These are phyloP conservation scores for Sordariomycetes sp. DNA, from an alignment of 2,329 filamentous ascomycete genomes.

Conservation along the genomic window DNA sequence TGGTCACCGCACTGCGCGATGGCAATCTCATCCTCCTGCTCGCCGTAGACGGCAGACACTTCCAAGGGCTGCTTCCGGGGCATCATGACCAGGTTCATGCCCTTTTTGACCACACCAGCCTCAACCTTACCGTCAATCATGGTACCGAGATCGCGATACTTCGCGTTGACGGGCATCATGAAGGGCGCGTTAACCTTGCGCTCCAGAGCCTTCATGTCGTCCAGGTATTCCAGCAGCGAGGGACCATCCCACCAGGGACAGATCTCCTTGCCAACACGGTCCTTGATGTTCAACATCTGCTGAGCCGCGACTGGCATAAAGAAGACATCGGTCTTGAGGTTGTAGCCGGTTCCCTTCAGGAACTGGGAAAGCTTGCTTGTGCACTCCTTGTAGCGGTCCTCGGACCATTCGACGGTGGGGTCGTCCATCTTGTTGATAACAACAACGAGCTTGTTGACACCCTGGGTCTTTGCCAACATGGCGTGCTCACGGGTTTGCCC, in stretches of 20 bases:
- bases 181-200: slow-evolving; percentile 96
- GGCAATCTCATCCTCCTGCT: slow-evolving; percentile 85
- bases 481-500: slow-evolving; percentile 97
- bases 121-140: slow-evolving; percentile 98
- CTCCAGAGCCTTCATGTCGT: slow-evolving; percentile 84
- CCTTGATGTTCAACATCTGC: slow-evolving; percentile 77
- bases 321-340: slow-evolving; percentile 82
- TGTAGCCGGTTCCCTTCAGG: slow-evolving; percentile 88
- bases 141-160: slow-evolving; percentile 95
- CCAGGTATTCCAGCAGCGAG: slow-evolving; percentile 90
- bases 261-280: slow-evolving; percentile 67
- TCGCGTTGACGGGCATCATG: slow-evolving; percentile 97
- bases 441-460: slow-evolving; percentile 92
- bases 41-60: slow-evolving; percentile 80
- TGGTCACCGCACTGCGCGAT: slow-evolving; percentile 88
- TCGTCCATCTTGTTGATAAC: slow-evolving; percentile 99
- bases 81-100: slow-evolving; percentile 83
- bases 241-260: slow-evolving; percentile 83
- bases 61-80: slow-evolving; percentile 78
- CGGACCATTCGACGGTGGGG: slow-evolving; percentile 88
- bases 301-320: slow-evolving; percentile 98
- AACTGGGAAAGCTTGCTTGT: slow-evolving; percentile 79
- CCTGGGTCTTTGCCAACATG: slow-evolving; percentile 94
- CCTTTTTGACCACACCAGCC: slow-evolving; percentile 88
- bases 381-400: slow-evolving; percentile 89